These are phyloP conservation scores for Apiospora koreana DNA, from an alignment of 2,329 filamentous ascomycete species.

Conservation along the genomic window DNA sequence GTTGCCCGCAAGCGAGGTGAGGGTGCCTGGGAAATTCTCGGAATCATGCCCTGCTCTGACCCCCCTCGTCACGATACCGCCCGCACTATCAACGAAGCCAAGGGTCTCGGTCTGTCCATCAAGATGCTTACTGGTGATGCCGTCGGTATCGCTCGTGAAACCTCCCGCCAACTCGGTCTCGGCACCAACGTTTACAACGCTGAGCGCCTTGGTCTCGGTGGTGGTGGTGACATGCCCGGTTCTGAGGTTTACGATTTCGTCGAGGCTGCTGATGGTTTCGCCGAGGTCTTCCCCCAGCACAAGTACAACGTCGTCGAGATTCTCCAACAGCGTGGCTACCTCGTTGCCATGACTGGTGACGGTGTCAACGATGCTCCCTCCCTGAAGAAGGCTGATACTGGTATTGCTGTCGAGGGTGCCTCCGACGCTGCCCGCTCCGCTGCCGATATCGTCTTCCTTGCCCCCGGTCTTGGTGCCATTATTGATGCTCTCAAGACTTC, in stretches of 20 bases:
- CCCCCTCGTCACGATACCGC: slow-evolving; percentile 89
- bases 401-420: slow-evolving; percentile 91
- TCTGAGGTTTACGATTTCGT: slow-evolving; percentile 96
- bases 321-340: slow-evolving; percentile 87
- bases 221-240: slow-evolving; percentile 88
- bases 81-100: slow-evolving; percentile 87
- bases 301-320: slow-evolving; percentile 95
- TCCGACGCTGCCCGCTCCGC: slow-evolving; percentile 89
- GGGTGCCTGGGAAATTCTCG: slow-evolving; percentile 85
- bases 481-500: slow-evolving; percentile 92
- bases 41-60: slow-evolving; percentile 93
- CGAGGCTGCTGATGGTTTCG: slow-evolving; percentile 92
- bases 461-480: slow-evolving; percentile 86
- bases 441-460: slow-evolving; percentile 92
- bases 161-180: slow-evolving; percentile 85
- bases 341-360: slow-evolving; percentile 95
- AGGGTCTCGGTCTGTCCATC: slow-evolving; percentile 83
- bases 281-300: slow-evolving; percentile 92
- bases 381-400: slow-evolving; percentile 93
- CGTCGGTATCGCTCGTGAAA: slow-evolving; percentile 90
- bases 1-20: slow-evolving; percentile 87
- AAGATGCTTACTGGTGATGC: slow-evolving; percentile 97
- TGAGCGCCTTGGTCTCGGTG: slow-evolving; percentile 86
- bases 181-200: slow-evolving; percentile 94
- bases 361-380: slow-evolving; percentile 94